Percentiles rank a stretch among this genome's conserved stretches.
Evolutionary conservation across 2,329 filamentous ascomycete species (phyloP).

Genomic region (Pseudogymnoascus sp.): DNA sequence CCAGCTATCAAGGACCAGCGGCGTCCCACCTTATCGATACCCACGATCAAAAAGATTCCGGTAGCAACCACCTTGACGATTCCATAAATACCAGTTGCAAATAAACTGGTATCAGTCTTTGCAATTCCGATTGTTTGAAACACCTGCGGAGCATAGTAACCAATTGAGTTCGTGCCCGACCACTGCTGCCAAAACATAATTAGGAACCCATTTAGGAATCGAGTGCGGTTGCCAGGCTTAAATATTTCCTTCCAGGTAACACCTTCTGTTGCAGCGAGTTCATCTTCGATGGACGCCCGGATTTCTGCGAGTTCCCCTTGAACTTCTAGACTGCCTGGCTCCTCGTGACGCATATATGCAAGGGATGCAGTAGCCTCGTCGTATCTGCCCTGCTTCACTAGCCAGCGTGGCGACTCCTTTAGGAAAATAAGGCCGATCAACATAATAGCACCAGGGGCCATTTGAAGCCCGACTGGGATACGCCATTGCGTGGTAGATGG

Average conservation of each 20-base stretch:
- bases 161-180: conserved; percentile 20
- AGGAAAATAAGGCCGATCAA: conserved; percentile 60
- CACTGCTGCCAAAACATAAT: conserved; percentile 40
- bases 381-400: conserved; percentile 56
- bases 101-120: conserved; percentile 50
- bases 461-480: conserved; percentile 35
- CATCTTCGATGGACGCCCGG: conserved; percentile 57
- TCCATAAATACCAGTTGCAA: conserved; percentile 66
- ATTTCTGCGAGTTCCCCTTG: conserved; percentile 56
- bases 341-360: conserved; percentile 49
- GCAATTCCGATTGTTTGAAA: conserved; percentile 57
- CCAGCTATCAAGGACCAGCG: conserved; percentile 41
- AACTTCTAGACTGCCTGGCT: conserved; percentile 52
- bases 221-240: conserved; percentile 39
- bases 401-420: conserved; percentile 62
- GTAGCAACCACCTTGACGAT: conserved; percentile 60
- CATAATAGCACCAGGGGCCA: conserved; percentile 52
- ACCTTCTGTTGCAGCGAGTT: conserved; percentile 59
- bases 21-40: conserved; percentile 42
- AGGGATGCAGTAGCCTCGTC: conserved; percentile 51
- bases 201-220: conserved; percentile 34
- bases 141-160: conserved; percentile 40
- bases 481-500: conserved; percentile 40
- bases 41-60: conserved; percentile 42
- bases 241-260: conserved; percentile 40